Evolutionary conservation across 345 rosid species (phyloP).

Genomic region (Aquilaria sinensis): DNA sequence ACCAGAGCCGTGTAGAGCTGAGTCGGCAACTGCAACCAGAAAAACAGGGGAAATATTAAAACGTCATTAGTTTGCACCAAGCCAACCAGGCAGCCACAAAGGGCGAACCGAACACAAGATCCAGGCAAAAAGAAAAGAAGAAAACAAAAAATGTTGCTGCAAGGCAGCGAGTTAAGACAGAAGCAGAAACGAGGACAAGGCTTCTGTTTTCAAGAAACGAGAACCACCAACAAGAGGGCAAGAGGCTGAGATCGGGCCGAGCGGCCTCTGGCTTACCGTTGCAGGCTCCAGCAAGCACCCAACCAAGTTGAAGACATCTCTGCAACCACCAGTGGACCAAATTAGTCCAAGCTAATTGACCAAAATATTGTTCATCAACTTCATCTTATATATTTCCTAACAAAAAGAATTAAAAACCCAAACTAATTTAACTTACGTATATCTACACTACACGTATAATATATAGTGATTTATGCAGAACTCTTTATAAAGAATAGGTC

Average conservation of each 20-base stretch:
- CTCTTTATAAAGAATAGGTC: too few relatives aligned
- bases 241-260: background rate
- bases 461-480: too few relatives aligned
- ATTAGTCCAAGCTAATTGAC: background rate
- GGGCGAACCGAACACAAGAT: background rate
- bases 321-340: constrained; percentile 26
- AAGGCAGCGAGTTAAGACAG: background rate
- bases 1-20: constrained; percentile 94
- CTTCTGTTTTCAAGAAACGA: constrained; percentile 5
- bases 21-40: constrained; percentile 80
- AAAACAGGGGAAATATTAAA: constrained; percentile 10
- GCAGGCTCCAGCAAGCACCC: constrained; percentile 97
- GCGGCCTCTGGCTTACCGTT: constrained; percentile 50
- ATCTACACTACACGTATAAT: too few relatives aligned
- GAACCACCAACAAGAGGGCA: constrained; percentile 1
- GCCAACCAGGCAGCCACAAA: too few relatives aligned
- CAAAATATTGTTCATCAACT: too few relatives aligned
- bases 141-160: background rate
- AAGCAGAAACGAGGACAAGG: background rate
- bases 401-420: too few relatives aligned
- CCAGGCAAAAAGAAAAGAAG: constrained; percentile 4
- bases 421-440: too few relatives aligned
- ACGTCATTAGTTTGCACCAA: background rate
- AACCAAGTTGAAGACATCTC: constrained; percentile 77
- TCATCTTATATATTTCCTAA: too few relatives aligned